Evolutionary conservation across 2,329 filamentous ascomycete genomes (phyloP), one percentile per base, ranked within the genome.

Genomic region (Venturia nashicola): DNA sequence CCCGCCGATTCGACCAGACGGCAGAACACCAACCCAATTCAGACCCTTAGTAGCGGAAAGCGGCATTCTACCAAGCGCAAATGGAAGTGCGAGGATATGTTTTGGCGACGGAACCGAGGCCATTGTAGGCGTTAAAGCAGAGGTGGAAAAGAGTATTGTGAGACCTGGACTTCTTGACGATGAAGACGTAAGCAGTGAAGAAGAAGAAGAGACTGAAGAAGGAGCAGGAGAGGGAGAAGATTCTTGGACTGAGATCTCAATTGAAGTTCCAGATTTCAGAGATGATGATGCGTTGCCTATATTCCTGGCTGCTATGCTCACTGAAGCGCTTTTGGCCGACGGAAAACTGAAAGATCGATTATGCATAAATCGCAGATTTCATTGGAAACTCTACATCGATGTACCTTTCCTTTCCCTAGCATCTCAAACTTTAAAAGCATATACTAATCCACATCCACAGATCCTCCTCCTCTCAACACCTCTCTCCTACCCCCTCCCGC

Each of bases 311-410:
- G 87, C 90, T 68, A 94, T 97, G 89, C 80, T 97, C 75, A 85
- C 84, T 64, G 94, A 99, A 80, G 90, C 90, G 64, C 74, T 99
- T 76, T 80, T 94, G 65, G 86, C 85, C 40, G 88, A 86, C 75
- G 87, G 86, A 23, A 81, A 82, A 71, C 71, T 87, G 66, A 82
- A 80, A 67, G 85, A 84, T 74, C 84, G 87, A 71, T 76, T 99
- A 71, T 88, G 86, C 75, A 97, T 99, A 74, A 97, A 97, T 77
- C 78, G 81, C 65, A 83, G 92, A 55, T 99, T 93, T 80, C 93
- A 97, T 80, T 99, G 94, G 94, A 90, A 92, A 77, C 75, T 99
- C 65, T 97, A 93, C 76, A 83, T 99, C 67, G 94, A 99, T 76
- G 92, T 97, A 75, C 72, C 89, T 81, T 48, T 34, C 7, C 1